Percentiles rank a stretch among this genome's conserved stretches.
Conservation (phyloP, 1,139 yeast species). For the Geotrichum carabidarum region DNA sequence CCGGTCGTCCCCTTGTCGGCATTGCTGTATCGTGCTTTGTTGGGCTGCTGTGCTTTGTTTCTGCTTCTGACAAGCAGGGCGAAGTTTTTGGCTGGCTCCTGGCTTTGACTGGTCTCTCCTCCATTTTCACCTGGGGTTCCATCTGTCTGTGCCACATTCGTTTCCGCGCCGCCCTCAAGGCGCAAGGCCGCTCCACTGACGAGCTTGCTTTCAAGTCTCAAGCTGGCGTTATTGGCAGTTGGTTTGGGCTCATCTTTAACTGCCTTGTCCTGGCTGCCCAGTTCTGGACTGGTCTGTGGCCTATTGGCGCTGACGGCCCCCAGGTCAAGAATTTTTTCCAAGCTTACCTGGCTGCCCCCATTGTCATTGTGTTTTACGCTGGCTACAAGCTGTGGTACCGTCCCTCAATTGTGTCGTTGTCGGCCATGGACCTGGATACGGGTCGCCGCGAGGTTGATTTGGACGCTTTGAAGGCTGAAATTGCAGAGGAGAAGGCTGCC, state of each 20-base stretch:
- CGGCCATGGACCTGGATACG: conserved; percentile 52
- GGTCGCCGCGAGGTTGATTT: conserved; percentile 54
- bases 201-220: conserved; percentile 69
- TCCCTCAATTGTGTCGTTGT: conserved; percentile 43
- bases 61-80: conserved; percentile 61
- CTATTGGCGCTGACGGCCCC: conserved; percentile 46
- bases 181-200: conserved; percentile 56
- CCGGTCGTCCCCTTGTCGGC: conserved; percentile 70
- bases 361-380: conserved; percentile 46
- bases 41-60: conserved; percentile 65
- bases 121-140: conserved; percentile 80
- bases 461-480: conserved; percentile 49
- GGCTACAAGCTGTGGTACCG: conserved; percentile 49
- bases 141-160: conserved; percentile 71
- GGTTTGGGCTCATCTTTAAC: conserved; percentile 57
- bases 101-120: conserved; percentile 77
- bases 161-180: conserved; percentile 67
- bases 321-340: conserved; percentile 49
- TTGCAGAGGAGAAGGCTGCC: conserved; percentile 45
- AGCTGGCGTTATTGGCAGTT: conserved; percentile 67
- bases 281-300: conserved; percentile 74
- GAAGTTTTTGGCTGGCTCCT: conserved; percentile 77
- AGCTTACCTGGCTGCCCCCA: conserved; percentile 51
- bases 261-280: conserved; percentile 67
- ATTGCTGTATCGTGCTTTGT: conserved; percentile 52